Conservation (phyloP, 139 green algal genomes). For the Picochlorum sp. region DNA sequence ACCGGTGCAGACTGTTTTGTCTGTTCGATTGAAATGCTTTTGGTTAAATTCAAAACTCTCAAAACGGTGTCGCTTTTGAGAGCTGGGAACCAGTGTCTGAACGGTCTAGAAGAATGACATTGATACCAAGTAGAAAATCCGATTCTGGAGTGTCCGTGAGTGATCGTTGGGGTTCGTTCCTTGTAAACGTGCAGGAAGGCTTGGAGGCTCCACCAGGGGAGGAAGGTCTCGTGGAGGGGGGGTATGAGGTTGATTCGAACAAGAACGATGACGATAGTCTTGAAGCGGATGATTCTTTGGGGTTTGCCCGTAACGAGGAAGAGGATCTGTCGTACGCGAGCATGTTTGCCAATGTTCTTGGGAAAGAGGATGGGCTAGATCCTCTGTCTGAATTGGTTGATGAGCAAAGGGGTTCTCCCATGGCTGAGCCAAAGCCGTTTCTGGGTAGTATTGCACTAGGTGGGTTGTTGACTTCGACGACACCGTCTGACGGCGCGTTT, state of each 20-base stretch:
- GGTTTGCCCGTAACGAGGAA: slow-evolving; percentile 29
- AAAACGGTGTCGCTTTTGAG: no score
- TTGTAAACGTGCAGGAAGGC: slow-evolving; percentile 61
- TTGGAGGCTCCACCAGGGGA: slow-evolving; percentile 58
- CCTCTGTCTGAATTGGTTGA: not conserved
- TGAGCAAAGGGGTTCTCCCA: not conserved
- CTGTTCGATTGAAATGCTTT: no score
- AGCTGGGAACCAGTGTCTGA: no score
- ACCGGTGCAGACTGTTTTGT: no score
- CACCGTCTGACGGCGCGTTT: slow-evolving; percentile 7
- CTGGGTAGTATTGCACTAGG: slow-evolving; percentile 26
- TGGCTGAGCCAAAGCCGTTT: not conserved
- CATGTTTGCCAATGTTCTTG: slow-evolving; percentile 37
- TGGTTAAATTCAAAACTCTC: no score
- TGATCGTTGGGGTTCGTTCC: no score
- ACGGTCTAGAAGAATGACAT: no score
- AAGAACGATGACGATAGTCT: not conserved
- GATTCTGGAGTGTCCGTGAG: no score
- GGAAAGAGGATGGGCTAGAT: not conserved
- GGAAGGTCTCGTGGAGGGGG: not conserved
- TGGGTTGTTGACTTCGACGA: slow-evolving; percentile 3
- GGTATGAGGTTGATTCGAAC: not conserved
- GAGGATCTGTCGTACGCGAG: slow-evolving; percentile 48
- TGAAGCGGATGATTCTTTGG: no score
- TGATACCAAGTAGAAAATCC: no score